phyloP scores from a whole-genome alignment of 257 asterid genomes.

The Galeopsis tetrahit region DNA sequence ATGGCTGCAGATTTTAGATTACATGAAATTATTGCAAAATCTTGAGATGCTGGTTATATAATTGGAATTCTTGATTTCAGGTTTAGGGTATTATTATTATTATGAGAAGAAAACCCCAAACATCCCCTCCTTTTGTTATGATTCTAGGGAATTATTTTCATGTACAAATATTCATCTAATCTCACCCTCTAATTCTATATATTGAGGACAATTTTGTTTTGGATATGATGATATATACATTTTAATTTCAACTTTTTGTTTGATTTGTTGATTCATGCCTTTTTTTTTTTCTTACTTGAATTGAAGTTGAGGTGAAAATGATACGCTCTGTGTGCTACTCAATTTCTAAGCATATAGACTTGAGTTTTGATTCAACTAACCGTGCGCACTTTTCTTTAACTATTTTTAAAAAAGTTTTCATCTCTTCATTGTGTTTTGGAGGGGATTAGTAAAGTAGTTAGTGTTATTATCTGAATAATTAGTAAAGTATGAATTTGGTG shows the following conservation, averaged over 20 bases:
- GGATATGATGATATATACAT: neutral
- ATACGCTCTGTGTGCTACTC: too few relatives aligned
- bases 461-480: too few relatives aligned
- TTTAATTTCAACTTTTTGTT: neutral
- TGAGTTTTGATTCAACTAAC: too few relatives aligned
- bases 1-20: neutral
- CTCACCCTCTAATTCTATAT: slow-evolving; percentile 9
- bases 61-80: slow-evolving; percentile 3
- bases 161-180: neutral
- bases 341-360: too few relatives aligned
- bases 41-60: neutral
- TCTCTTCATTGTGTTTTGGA: neutral
- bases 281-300: too few relatives aligned
- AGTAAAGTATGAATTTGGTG: too few relatives aligned
- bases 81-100: slow-evolving; percentile 18
- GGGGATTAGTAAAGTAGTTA: too few relatives aligned
- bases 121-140: slow-evolving; percentile 25
- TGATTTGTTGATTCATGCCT: neutral
- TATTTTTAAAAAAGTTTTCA: too few relatives aligned
- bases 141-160: slow-evolving; percentile 5
- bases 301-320: neutral
- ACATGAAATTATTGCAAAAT: slow-evolving; percentile 27
- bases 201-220: slow-evolving; percentile 33
- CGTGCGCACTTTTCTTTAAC: too few relatives aligned
- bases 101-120: slow-evolving; percentile 13